phyloP scores from a whole-genome alignment of 2,329 filamentous ascomycete genomes.

The Neonectria neomacrospora region DNA sequence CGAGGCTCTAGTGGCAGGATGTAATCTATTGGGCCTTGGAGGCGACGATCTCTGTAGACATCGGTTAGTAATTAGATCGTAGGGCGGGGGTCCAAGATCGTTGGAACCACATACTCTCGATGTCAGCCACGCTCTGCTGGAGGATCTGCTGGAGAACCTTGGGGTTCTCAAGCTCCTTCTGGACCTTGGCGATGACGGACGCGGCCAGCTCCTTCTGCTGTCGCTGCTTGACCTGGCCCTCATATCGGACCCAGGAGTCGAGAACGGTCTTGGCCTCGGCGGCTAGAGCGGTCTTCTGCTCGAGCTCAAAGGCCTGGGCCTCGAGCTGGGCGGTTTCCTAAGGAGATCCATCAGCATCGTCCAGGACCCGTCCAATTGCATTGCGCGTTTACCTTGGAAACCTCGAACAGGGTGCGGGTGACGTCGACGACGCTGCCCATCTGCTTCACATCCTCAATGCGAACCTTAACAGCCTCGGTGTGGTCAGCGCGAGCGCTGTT shows the following conservation, averaged over 20 bases:
- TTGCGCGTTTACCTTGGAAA: constrained; percentile 83
- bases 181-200: constrained; percentile 94
- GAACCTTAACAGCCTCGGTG: constrained; percentile 92
- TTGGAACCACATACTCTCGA: constrained; percentile 78
- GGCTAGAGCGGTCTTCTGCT: constrained; percentile 93
- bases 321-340: constrained; percentile 98
- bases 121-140: constrained; percentile 93
- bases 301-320: constrained; percentile 94
- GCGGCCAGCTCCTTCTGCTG: constrained; percentile 97
- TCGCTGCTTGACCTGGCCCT: constrained; percentile 97
- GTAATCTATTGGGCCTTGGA: constrained; percentile 71
- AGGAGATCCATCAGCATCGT: constrained; percentile 38
- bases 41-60: constrained; percentile 66
- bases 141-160: constrained; percentile 98
- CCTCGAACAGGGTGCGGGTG: constrained; percentile 96
- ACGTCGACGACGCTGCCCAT: constrained; percentile 94
- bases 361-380: constrained; percentile 22
- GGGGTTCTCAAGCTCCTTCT: constrained; percentile 98
- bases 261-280: constrained; percentile 94
- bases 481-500: constrained; percentile 95
- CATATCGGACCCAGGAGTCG: constrained; percentile 98
- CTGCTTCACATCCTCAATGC: constrained; percentile 95
- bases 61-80: constrained; percentile 48
- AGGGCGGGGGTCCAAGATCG: not conserved
- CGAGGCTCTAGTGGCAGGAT: constrained; percentile 49